Evolutionary conservation across 169 alveolate species (phyloP).

Genomic region (Plasmodium gaboni): DNA sequence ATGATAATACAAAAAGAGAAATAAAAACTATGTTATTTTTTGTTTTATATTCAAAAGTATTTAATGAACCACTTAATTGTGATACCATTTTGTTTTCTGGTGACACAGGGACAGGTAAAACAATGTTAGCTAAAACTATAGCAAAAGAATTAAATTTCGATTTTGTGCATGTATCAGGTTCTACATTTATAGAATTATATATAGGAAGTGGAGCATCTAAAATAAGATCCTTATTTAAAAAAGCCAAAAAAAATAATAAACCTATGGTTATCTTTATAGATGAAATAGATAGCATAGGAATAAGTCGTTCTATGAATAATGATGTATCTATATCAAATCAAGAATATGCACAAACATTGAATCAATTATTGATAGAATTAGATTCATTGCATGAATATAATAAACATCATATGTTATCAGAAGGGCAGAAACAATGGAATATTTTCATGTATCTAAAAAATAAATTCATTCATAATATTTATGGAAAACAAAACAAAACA

Average conservation of each 20-base stretch:
- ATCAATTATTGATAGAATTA: conserved; percentile 55
- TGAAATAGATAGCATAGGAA: conserved; percentile 71
- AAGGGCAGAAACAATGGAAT: neutral
- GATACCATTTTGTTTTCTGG: conserved; percentile 53
- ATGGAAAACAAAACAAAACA: neutral
- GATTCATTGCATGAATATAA: conserved; percentile 71
- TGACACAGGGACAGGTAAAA: conserved; percentile 72
- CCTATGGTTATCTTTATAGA: conserved; percentile 45
- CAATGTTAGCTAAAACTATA: conserved; percentile 43
- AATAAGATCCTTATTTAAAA: conserved; percentile 41
- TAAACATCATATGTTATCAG: conserved; percentile 1
- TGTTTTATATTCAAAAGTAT: conserved; percentile 26
- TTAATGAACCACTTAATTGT: neutral
- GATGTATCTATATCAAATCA: conserved; percentile 11
- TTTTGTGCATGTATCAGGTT: conserved; percentile 59
- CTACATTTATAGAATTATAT: conserved; percentile 52
- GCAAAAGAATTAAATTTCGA: conserved; percentile 59
- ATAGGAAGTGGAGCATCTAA: conserved; percentile 75
- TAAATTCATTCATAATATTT: neutral
- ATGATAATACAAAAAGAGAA: conserved; percentile 39
- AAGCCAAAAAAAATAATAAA: conserved; percentile 37
- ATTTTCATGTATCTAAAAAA: neutral
- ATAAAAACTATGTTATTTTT: conserved; percentile 37
- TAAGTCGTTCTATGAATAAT: conserved; percentile 14
- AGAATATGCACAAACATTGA: conserved; percentile 67